phyloP scores from a whole-genome alignment of 108 stramenopile species.

The Asterionellopsis glacialis region DNA sequence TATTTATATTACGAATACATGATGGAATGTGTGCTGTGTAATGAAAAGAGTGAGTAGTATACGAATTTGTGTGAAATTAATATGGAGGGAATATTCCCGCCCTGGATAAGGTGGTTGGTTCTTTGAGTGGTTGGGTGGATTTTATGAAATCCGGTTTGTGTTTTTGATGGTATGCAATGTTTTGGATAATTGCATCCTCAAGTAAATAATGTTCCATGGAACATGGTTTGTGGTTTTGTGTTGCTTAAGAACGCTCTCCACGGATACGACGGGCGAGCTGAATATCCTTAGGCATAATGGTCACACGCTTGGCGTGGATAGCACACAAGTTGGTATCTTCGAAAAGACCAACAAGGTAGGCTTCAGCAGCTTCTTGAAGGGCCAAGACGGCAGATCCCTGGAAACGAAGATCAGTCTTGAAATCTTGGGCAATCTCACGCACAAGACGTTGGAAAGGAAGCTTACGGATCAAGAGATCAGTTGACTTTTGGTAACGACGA shows the following conservation, averaged over 20 bases:
- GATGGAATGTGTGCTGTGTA: no score
- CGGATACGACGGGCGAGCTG: slow-evolving; percentile 31
- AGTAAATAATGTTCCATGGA: no score
- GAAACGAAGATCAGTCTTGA: slow-evolving; percentile 97
- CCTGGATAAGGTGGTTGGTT: background rate
- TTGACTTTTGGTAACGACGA: slow-evolving; percentile 94
- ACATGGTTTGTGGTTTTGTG: background rate
- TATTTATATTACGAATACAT: no score
- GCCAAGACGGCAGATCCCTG: slow-evolving; percentile 94
- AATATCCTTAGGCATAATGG: slow-evolving; percentile 94
- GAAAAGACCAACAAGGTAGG: slow-evolving; percentile 93
- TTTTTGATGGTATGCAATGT: slow-evolving; percentile 4
- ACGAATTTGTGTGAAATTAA: no score
- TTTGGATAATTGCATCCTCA: no score
- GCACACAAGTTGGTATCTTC: slow-evolving; percentile 97
- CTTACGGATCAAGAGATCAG: slow-evolving; percentile 93
- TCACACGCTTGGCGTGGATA: slow-evolving; percentile 97
- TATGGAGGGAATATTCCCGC: no score
- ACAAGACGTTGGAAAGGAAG: slow-evolving; percentile 96
- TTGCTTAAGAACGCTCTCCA: slow-evolving; percentile 15
- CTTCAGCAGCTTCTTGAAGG: slow-evolving; percentile 93
- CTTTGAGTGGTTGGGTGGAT: slow-evolving; percentile 16
- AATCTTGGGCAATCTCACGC: slow-evolving; percentile 95
- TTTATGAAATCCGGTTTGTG: slow-evolving; percentile 15
- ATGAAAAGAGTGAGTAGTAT: no score